Conservation (phyloP, 441 rosid genomes). For the Aquilaria agallochum region DNA sequence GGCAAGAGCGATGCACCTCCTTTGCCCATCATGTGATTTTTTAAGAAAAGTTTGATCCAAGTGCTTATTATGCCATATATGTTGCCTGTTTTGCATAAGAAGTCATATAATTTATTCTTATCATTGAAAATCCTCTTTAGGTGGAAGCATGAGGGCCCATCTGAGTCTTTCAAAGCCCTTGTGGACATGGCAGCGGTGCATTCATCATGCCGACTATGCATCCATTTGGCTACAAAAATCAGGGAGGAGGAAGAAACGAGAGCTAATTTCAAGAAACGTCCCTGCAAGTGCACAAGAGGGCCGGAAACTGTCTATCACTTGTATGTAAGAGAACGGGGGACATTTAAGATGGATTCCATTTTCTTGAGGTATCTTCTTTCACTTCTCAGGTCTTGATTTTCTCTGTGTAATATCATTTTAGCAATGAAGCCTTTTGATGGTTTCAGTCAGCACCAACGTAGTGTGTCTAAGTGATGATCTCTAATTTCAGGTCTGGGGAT, state of each 20-base stretch:
- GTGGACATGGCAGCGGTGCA: slow-evolving; percentile 95
- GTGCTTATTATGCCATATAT: no score
- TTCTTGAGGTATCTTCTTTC: slow-evolving; percentile 55
- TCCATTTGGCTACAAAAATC: slow-evolving; percentile 72
- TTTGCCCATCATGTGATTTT: no score
- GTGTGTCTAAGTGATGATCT: not conserved
- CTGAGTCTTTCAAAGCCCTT: slow-evolving; percentile 87
- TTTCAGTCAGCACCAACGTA: not conserved
- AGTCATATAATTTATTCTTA: slow-evolving; percentile 10
- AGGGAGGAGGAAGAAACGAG: slow-evolving; percentile 66
- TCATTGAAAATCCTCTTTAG: slow-evolving; percentile 28
- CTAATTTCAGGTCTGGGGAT: slow-evolving; percentile 36
- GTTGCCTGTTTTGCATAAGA: no score
- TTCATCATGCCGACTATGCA: slow-evolving; percentile 92
- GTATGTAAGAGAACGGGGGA: slow-evolving; percentile 78
- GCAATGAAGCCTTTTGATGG: not conserved
- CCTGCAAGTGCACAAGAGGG: slow-evolving; percentile 80
- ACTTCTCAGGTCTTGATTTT: not conserved
- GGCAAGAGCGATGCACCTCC: no score
- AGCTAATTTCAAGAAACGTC: slow-evolving; percentile 51
- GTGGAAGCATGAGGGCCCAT: slow-evolving; percentile 92
- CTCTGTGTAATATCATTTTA: not conserved
- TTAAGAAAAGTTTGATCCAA: no score
- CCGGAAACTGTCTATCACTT: slow-evolving; percentile 59
- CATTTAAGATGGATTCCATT: slow-evolving; percentile 71